phyloP scores from a whole-genome alignment of 441 rosid genomes.

The Hura crepitans region DNA sequence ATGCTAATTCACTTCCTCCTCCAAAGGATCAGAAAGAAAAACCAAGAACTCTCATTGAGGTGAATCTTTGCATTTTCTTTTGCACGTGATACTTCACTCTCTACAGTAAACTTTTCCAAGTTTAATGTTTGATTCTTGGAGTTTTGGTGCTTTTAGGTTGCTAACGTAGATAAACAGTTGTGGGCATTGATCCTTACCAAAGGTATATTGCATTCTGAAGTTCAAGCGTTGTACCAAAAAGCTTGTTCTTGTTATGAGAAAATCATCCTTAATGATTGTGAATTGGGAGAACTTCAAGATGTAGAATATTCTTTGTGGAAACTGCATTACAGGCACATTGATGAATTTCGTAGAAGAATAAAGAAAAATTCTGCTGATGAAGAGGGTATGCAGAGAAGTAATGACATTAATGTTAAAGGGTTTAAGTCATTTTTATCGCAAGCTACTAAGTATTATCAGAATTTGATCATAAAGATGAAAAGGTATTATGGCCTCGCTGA shows the following conservation, averaged over 20 bases:
- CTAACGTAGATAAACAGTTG: slow-evolving; percentile 61
- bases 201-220: slow-evolving; percentile 55
- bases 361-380: slow-evolving; percentile 39
- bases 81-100: slow-evolving; percentile 13
- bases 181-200: slow-evolving; percentile 48
- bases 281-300: slow-evolving; percentile 63
- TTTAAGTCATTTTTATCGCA: slow-evolving; percentile 56
- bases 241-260: slow-evolving; percentile 57
- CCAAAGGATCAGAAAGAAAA: slow-evolving; percentile 43
- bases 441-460: slow-evolving; percentile 58
- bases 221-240: slow-evolving; percentile 47
- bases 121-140: slow-evolving; percentile 12
- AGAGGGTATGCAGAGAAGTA: slow-evolving; percentile 27
- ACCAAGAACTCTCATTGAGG: slow-evolving; percentile 50
- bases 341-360: slow-evolving; percentile 71
- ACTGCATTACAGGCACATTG: slow-evolving; percentile 75
- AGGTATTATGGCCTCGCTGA: slow-evolving; percentile 40
- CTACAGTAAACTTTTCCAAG: slow-evolving; percentile 5
- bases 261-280: slow-evolving; percentile 44
- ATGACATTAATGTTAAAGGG: slow-evolving; percentile 40
- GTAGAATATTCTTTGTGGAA: slow-evolving; percentile 83
- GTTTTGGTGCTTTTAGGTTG: slow-evolving; percentile 48
- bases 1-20: slow-evolving; percentile 25
- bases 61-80: slow-evolving; percentile 25
- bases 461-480: slow-evolving; percentile 43